Percentiles rank a stretch among this genome's conserved stretches.
Conservation (phyloP, 345 rosid genomes). For the Triadica sebifera region DNA sequence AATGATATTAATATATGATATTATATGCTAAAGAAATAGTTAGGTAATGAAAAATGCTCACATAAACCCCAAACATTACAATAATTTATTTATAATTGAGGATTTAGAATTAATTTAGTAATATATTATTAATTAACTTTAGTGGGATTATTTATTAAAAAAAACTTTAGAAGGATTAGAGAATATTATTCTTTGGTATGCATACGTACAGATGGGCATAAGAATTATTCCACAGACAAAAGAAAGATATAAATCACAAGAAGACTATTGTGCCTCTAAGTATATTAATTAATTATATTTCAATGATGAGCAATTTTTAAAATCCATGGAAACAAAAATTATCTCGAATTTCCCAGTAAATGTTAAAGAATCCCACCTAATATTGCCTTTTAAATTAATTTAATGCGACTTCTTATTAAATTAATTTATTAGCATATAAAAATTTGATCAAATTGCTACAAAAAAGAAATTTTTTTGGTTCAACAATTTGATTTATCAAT, state of each 20-base stretch:
- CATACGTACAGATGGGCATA: background rate
- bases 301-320: background rate
- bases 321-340: slow-evolving; percentile 2
- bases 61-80: too few relatives aligned
- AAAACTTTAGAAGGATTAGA: background rate
- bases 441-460: background rate
- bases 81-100: background rate
- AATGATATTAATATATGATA: too few relatives aligned
- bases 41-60: too few relatives aligned
- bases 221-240: slow-evolving; percentile 14
- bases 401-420: background rate
- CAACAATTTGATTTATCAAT: too few relatives aligned
- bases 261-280: background rate
- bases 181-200: background rate
- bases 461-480: too few relatives aligned
- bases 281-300: background rate
- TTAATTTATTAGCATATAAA: background rate
- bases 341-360: slow-evolving; percentile 4
- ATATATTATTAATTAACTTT: too few relatives aligned
- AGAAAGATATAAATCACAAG: slow-evolving; percentile 6
- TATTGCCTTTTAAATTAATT: background rate
- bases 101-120: too few relatives aligned
- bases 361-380: slow-evolving; percentile 8
- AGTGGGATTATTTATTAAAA: too few relatives aligned
- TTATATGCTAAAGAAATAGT: too few relatives aligned